Base-by-base conservation (phyloP, 768 basidiomycete genomes). In the Xerocomus potaroensis region DNA sequence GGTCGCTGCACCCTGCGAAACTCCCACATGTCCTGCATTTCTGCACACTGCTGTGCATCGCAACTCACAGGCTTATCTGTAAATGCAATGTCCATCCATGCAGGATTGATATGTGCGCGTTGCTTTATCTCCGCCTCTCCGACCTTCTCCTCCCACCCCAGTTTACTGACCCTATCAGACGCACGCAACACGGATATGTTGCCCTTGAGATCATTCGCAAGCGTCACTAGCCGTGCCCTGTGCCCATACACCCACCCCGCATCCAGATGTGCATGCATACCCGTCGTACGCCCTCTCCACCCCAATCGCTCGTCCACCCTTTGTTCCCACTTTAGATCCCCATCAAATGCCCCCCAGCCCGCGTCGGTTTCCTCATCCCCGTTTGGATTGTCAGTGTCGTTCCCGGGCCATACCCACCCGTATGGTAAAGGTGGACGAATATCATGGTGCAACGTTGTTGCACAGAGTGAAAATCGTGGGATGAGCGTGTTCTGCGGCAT, bases 281-380 rank as follows among this genome's bases (percentile, higher is more conserved):
- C 88, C 0, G 87, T 88, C 36, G 79, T 85, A 33, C 78, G 78
- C 3, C 88, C 88, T 32, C 88, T 72, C 88, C 88, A 90, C 32
- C 80, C 69, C 15, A 88, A 53, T 4, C 77, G 68, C 49, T 83
- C 78, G 58, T 84, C 76, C 1, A 66, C 23, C 67, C 84, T 89
- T 26, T 76, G 70, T 14, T 80, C 76, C 78, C 83, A 91, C 0
- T 71, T 72, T 8, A 82, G 76, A 61, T 87, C 80, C 3, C 54
- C 61, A 53, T 81, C 69, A 15, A 45, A 60, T 3, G 60, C 60
- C 3, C 68, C 67, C 6, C 16, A 15, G 9, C n/a, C 24, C 2
- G 29, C 27, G 11, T 71, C 66, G 12, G 12, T 1, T 4, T n/a
- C 26, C 1, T 16, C 31, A 3, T 45, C 30, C 4, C 15, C 5